phyloP scores from a whole-genome alignment of 2,329 filamentous ascomycete species.

The Colletotrichum spaethianum region DNA sequence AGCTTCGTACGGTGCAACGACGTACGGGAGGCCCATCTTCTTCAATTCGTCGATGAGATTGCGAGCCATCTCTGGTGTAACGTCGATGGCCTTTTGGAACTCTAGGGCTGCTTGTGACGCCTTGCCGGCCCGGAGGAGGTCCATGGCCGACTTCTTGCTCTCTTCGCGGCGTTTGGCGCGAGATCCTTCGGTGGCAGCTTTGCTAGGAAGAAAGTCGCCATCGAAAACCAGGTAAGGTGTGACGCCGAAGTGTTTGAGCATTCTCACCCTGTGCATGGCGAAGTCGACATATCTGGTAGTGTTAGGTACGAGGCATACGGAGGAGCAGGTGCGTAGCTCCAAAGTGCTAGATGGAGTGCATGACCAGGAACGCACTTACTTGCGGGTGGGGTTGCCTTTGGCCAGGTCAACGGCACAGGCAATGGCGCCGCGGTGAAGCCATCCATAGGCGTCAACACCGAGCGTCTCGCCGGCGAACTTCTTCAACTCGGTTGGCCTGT shows the following conservation, averaged over 20 bases:
- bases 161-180: conserved; percentile 83
- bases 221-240: conserved; percentile 98
- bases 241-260: conserved; percentile 94
- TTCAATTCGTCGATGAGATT: conserved; percentile 94
- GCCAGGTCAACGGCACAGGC: conserved; percentile 93
- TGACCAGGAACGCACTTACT: conserved; percentile 69
- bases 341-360: background rate
- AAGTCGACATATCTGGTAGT: conserved; percentile 85
- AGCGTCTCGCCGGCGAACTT: conserved; percentile 90
- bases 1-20: conserved; percentile 97
- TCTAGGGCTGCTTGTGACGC: conserved; percentile 84
- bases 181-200: conserved; percentile 86
- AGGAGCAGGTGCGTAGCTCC: background rate
- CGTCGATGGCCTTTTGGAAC: conserved; percentile 94
- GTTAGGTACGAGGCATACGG: conserved; percentile 28
- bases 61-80: conserved; percentile 96
- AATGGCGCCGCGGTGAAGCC: conserved; percentile 94
- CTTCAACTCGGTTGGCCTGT: conserved; percentile 88
- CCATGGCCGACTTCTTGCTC: conserved; percentile 81
- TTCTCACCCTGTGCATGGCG: conserved; percentile 89
- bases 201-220: conserved; percentile 94
- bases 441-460: conserved; percentile 97
- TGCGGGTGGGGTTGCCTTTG: conserved; percentile 87
- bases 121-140: conserved; percentile 86
- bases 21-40: conserved; percentile 82